Evolutionary conservation across 2,329 filamentous ascomycete genomes (phyloP), one percentile per base, ranked within the genome.

Genomic region (Hymenoscyphus linearis): DNA sequence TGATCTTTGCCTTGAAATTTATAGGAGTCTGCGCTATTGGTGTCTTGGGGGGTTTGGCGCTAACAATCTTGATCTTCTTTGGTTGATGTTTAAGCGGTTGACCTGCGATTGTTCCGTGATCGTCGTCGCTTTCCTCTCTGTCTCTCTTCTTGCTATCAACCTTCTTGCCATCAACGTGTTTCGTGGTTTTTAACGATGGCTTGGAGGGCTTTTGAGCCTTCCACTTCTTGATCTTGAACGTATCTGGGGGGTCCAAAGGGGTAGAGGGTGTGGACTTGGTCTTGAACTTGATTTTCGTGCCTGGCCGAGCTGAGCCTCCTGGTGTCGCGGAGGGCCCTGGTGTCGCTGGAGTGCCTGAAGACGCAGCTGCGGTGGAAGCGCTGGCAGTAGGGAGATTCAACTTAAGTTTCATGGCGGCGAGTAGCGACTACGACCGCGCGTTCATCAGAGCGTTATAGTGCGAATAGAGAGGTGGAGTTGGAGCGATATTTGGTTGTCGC

Each of bases 171-270:
- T 50, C 44, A 13, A 25, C 44, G 18, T 25, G 44, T 50, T 50
- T 50, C 55, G 81, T 78, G 9, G 82, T 84, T 5, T 50, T 50
- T 55, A 81, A 78, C 9, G 82, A 84, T 5, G 85, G 84, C 66
- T 85, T 87, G 14, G 82, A 76, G 27, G 82, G 77, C 52, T 84
- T 76, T 13, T 83, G 84, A 14, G 84, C 82, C 69, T 88, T 87
- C 2, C 83, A 85, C 70, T 82, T 86, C 44, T 68, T 73, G 34
- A 64, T 65, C 60, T 61, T 67, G 34, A 67, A 58, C 4, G 67
- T 56, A 25, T 65, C 60, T 9, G 64, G 54, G 35, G 60, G 54
- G 14, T 61, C 61, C 4, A 64, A 59, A 44, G 70, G 66, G 13
- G 67, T 69, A 55, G 68, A 62, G 35, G 67, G 69, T 14, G 64